A percentile compares a stretch with the other conserved stretches of the same genome.
phyloP scores from a whole-genome alignment of 2,329 filamentous ascomycete genomes.

The Trematosphaeria pertusa region DNA sequence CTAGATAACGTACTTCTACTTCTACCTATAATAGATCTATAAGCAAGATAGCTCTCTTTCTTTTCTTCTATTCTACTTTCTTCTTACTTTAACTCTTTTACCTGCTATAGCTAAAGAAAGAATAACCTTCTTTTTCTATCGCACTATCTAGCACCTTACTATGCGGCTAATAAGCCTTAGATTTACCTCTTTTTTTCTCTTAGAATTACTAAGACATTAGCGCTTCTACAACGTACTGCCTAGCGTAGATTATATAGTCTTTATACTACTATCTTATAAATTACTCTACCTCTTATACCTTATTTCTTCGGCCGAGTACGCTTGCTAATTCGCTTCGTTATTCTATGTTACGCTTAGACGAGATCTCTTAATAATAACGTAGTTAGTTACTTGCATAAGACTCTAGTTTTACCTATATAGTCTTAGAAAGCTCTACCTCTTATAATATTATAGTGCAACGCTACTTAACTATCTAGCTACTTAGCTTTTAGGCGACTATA shows the following conservation, averaged over 20 bases:
- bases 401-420: conserved; percentile 2
- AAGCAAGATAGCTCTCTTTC: background rate
- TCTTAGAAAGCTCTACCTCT: conserved; percentile 12
- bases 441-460: conserved; percentile 14
- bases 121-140: background rate
- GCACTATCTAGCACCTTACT: background rate
- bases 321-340: conserved; percentile 3
- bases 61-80: background rate
- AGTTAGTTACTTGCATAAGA: conserved; percentile 1
- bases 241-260: conserved; percentile 7
- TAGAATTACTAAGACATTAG: conserved; percentile 2
- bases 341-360: background rate
- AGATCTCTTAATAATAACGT: conserved; percentile 2
- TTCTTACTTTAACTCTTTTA: no score
- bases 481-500: background rate
- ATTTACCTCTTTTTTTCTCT: background rate
- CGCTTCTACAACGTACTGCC: conserved; percentile 4
- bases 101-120: background rate
- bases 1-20: background rate
- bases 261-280: conserved; percentile 4
- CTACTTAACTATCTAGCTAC: conserved; percentile 4
- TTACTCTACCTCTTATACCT: conserved; percentile 1
- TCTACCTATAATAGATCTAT: background rate
- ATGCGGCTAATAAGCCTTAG: background rate
- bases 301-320: conserved; percentile 2